phyloP scores from a whole-genome alignment of 257 asterid genomes.

The Solanum medicagineum region DNA sequence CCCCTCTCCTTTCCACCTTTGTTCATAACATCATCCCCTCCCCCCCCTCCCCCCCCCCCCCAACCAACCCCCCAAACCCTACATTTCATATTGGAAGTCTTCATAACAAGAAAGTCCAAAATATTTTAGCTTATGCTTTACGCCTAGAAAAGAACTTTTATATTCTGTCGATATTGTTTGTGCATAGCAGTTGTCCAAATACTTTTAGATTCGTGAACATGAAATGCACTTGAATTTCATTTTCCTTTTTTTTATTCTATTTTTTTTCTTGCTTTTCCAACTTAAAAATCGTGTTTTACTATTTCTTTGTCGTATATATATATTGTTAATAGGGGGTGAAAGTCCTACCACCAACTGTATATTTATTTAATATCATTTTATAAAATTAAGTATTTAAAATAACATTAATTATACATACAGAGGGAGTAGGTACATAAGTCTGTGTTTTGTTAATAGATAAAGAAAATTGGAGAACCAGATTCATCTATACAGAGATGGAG shows the following conservation, averaged over 20 bases:
- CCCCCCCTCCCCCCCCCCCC: no score
- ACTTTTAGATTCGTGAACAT: background rate
- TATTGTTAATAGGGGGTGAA: background rate
- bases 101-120: background rate
- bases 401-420: no score
- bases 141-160: background rate
- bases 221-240: background rate
- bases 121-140: background rate
- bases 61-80: no score
- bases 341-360: background rate
- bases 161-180: background rate
- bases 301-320: background rate
- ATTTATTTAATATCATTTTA: no score
- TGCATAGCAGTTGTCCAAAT: background rate
- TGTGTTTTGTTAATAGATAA: no score
- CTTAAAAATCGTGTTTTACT: background rate
- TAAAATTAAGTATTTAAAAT: no score
- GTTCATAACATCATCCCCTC: background rate
- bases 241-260: background rate
- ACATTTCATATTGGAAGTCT: background rate
- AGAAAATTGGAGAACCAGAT: no score
- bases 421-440: no score
- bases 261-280: background rate
- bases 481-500: no score
- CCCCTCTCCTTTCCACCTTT: background rate